phyloP scores from a whole-genome alignment of 2,329 filamentous ascomycete genomes.

The Aspergillus unguis region DNA sequence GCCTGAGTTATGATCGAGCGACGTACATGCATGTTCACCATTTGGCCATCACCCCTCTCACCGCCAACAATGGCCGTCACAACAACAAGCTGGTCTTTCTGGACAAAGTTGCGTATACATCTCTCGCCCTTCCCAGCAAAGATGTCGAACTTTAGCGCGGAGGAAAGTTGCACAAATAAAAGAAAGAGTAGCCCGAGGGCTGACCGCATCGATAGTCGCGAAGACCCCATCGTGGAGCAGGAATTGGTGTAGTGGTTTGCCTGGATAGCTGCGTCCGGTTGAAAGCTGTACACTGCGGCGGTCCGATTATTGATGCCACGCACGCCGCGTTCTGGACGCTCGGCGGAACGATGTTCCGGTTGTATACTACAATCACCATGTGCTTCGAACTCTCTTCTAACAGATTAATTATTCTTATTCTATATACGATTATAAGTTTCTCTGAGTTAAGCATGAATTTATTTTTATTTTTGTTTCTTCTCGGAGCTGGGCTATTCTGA shows the following conservation, averaged over 20 bases:
- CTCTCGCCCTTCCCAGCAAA: constrained; percentile 71
- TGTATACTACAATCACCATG: not conserved
- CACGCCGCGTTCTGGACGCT: constrained; percentile 31
- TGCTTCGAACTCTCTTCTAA: no score
- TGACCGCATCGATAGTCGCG: constrained; percentile 30
- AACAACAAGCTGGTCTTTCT: constrained; percentile 86
- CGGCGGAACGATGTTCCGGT: constrained; percentile 33
- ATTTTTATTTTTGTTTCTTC: no score
- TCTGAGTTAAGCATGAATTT: no score
- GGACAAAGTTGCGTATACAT: constrained; percentile 95
- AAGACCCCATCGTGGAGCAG: constrained; percentile 29
- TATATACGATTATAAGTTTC: no score
- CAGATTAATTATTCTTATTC: no score
- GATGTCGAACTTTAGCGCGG: constrained; percentile 91
- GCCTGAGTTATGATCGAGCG: not conserved
- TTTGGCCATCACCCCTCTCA: constrained; percentile 84
- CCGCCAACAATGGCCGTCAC: constrained; percentile 88
- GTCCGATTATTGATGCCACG: constrained; percentile 34
- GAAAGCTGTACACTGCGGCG: constrained; percentile 23
- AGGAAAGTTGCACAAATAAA: constrained; percentile 38
- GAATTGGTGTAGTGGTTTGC: constrained; percentile 16
- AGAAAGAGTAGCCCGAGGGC: constrained; percentile 33
- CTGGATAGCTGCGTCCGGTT: constrained; percentile 20
- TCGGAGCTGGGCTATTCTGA: no score
- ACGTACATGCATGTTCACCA: constrained; percentile 85